Evolutionary conservation across 2,329 filamentous ascomycete species (phyloP), one percentile per base, ranked within the genome.

Genomic region (Coniochaeta prunicola): DNA sequence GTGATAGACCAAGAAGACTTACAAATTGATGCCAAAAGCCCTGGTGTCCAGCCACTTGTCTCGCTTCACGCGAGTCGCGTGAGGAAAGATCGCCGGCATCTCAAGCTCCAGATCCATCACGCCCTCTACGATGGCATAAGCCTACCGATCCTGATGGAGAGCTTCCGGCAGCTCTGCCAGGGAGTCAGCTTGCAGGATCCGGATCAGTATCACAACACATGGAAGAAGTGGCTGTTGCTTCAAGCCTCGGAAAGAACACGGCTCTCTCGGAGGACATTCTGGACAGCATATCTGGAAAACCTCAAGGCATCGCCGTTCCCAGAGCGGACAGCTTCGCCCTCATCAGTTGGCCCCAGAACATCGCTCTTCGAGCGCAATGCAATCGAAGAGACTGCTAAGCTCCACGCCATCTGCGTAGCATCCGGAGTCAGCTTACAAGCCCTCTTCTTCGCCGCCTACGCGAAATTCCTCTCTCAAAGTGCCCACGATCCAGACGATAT

Each of bases 81-180:
- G 3, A 58, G 62, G 0, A 40, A 62, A 0, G 62, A 64, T 0
- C 60, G 63, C 3, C 73, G 70, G 65, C 42, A 62, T 0, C 58
- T 85, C 4, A 73, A 80, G 2, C 76, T 91, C 5, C 77, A 77
- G 28, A 87, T 97, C 4, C 92, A 96, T 62, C 92, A 97, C 69
- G 89, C 90, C 0, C 77, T 97, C 0, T 97, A 97, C 68, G 93
- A 97, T 69, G 92, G 87, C 6, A 80, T 96, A 60, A 94, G 90
- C 65, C 76, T 97, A 4, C 83, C 86, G 0, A 69, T 80, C 0
- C 73, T 96, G 6, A 74, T 91, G 24, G 68, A 79, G 2, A 67
- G 70, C 0, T 72, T 79, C 28, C 19, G 61, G 2, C 56, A 62
- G 8, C 63, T 73, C 3, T 53, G 15, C 24, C 19, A 54, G 17